phyloP scores from a whole-genome alignment of 148 eudicot species.

The Camellia lanceoleosa region DNA sequence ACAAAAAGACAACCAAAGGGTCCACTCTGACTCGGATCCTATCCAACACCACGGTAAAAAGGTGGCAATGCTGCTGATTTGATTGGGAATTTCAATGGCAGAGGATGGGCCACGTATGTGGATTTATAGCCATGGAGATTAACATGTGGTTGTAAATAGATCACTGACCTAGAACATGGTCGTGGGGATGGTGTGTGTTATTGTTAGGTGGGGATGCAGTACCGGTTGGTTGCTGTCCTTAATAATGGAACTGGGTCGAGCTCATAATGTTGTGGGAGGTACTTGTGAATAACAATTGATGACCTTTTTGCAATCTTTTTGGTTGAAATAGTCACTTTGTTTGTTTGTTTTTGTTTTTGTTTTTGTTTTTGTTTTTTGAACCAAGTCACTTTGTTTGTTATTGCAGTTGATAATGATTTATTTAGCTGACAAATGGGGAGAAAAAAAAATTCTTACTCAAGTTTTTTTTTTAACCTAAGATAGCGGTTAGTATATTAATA shows the following conservation, averaged over 20 bases:
- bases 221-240: neutral
- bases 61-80: neutral
- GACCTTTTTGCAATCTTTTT: no score
- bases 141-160: constrained; percentile 38
- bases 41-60: neutral
- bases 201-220: no score
- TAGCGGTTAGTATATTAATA: no score
- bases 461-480: no score
- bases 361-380: no score
- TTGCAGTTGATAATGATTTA: no score
- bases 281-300: constrained; percentile 9
- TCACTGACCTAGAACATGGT: constrained; percentile 17
- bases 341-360: no score
- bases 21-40: neutral
- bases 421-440: no score
- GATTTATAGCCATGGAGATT: constrained; percentile 13
- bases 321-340: no score
- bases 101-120: constrained; percentile 31
- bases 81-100: neutral
- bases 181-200: neutral
- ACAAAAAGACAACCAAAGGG: constrained; percentile 5
- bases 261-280: neutral
- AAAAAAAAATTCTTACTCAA: no score
- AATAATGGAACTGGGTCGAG: neutral
- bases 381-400: no score